A percentile compares a stretch with the other conserved stretches of the same genome.
These are phyloP conservation scores for Gigaspora rosea DNA, from an alignment of 192 early-diverging fungal species.

Conservation along the genomic window DNA sequence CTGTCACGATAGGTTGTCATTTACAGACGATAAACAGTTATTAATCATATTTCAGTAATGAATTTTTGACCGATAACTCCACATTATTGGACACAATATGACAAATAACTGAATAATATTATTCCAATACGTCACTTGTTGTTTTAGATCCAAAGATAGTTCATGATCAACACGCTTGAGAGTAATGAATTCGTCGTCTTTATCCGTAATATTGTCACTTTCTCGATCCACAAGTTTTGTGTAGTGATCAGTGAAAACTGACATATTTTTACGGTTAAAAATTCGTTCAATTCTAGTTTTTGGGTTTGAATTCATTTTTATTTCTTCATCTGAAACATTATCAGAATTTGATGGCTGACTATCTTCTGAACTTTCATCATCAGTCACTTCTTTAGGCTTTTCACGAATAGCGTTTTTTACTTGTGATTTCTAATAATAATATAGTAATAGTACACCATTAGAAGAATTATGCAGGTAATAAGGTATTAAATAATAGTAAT, in stretches of 20 bases:
- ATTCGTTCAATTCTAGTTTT: conserved; percentile 89
- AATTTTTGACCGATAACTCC: no score
- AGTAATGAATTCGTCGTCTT: conserved; percentile 79
- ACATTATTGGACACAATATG: no score
- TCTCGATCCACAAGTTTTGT: conserved; percentile 75
- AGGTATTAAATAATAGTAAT: neutral
- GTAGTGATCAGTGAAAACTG: conserved; percentile 91
- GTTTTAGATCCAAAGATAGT: conserved; percentile 56
- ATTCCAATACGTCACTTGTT: conserved; percentile 43
- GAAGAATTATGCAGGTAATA: neutral
- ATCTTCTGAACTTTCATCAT: conserved; percentile 39
- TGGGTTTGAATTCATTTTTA: conserved; percentile 44
- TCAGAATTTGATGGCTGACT: conserved; percentile 34
- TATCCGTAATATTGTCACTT: conserved; percentile 37
- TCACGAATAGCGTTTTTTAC: conserved; percentile 75
- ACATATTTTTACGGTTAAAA: conserved; percentile 92
- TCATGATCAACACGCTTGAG: conserved; percentile 83
- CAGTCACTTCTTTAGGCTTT: conserved; percentile 44
- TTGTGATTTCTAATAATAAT: conserved; percentile 42
- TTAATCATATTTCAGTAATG: no score
- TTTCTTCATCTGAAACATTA: conserved; percentile 38
- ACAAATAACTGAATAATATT: no score
- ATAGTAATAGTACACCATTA: neutral
- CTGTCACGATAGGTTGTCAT: no score
- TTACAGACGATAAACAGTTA: no score